Conservation (phyloP, 179 eudicot species). For the Beta lomatogona region DNA sequence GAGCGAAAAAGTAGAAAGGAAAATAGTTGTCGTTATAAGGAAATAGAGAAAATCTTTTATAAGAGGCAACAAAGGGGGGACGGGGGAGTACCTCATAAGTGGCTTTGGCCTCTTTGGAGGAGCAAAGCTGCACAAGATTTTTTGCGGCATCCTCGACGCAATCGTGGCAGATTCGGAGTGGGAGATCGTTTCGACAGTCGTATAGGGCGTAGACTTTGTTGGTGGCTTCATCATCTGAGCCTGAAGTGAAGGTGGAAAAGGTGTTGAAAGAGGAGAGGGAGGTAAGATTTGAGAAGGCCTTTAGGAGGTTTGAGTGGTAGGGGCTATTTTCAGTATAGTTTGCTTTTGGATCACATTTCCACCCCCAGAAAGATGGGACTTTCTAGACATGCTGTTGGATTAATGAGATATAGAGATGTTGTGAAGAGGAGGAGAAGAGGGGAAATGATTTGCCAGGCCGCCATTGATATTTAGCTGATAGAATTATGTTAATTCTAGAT, state of each 20-base stretch:
- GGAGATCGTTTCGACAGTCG: constrained; percentile 9
- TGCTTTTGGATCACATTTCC: neutral
- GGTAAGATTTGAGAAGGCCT: constrained; percentile 14
- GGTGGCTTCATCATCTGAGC: neutral
- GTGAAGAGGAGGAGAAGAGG: neutral
- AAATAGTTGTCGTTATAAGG: too few relatives aligned
- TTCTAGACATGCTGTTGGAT: neutral
- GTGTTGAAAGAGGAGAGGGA: neutral
- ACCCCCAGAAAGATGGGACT: neutral
- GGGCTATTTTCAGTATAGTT: constrained; percentile 3
- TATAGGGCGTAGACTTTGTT: constrained; percentile 7
- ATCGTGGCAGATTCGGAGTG: constrained; percentile 6
- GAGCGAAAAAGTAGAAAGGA: too few relatives aligned
- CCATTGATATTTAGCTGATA: neutral
- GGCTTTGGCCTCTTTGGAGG: constrained; percentile 10
- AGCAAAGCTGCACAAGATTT: neutral
- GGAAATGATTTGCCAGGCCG: neutral
- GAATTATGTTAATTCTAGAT: neutral
- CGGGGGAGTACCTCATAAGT: neutral
- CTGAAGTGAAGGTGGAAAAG: neutral
- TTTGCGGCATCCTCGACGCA: constrained; percentile 6
- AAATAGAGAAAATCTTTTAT: too few relatives aligned
- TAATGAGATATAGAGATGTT: neutral
- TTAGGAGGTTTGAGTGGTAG: constrained; percentile 7
- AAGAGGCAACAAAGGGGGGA: too few relatives aligned